Conservation (phyloP, 2,329 filamentous ascomycete species). For the Davidsoniella eucalypti region DNA sequence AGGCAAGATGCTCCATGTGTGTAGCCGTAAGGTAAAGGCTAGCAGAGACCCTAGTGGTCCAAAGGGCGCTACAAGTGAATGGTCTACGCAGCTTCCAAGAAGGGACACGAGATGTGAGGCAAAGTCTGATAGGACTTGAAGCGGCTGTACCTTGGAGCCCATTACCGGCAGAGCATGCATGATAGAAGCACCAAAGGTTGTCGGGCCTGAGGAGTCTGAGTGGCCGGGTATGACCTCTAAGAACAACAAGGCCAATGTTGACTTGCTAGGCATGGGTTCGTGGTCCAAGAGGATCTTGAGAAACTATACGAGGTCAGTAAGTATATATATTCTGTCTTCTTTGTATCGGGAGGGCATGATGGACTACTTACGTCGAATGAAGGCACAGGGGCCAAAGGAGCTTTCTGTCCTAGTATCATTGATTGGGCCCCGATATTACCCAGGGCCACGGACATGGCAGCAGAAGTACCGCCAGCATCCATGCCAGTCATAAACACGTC, state of each 20-base stretch:
- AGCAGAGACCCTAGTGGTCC: conserved; percentile 49
- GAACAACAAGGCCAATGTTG: background rate
- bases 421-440: too few species aligned
- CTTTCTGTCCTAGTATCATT: too few species aligned
- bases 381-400: background rate
- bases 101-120: conserved; percentile 46
- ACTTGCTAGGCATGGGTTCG: conserved; percentile 19
- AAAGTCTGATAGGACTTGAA: conserved; percentile 46
- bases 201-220: conserved; percentile 18
- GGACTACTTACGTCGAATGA: conserved; percentile 8
- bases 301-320: conserved; percentile 24
- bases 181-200: conserved; percentile 48
- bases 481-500: background rate
- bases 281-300: conserved; percentile 50
- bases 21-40: conserved; percentile 44
- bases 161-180: conserved; percentile 48
- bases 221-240: conserved; percentile 43
- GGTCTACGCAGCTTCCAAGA: conserved; percentile 51
- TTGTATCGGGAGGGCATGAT: background rate
- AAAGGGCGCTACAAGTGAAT: conserved; percentile 46
- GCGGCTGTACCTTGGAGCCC: conserved; percentile 30
- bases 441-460: background rate
- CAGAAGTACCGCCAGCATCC: background rate
- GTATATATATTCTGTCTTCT: background rate
- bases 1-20: conserved; percentile 41